A percentile compares a stretch with the other conserved stretches of the same genome.
Conservation (phyloP, 441 rosid genomes). For the Syzygium malaccense region DNA sequence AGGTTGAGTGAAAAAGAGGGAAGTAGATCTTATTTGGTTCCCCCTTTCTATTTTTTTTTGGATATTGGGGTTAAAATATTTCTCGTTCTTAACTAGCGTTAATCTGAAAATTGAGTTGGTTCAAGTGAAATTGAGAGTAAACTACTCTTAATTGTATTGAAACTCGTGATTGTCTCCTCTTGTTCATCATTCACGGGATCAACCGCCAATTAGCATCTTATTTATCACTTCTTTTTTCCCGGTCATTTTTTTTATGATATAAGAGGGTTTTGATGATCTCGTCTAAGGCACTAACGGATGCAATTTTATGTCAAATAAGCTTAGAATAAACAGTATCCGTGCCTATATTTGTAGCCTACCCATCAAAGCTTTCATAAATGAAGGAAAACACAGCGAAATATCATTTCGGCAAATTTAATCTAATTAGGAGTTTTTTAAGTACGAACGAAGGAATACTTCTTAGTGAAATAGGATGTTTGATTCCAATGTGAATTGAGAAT, state of each 20-base stretch:
- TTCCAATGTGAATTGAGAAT: not conserved
- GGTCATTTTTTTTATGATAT: not conserved
- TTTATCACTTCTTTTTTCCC: not conserved
- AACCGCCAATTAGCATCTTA: not conserved
- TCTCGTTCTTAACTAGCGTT: not conserved
- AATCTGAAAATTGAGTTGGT: not conserved
- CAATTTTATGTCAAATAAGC: not conserved
- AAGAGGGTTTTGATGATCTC: not conserved
- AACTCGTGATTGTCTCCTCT: not conserved
- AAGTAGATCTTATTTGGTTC: not conserved
- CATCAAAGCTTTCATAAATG: not conserved
- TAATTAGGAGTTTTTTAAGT: not conserved
- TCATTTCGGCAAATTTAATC: not conserved
- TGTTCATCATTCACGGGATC: not conserved
- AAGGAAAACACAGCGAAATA: not conserved
- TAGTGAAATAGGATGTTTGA: not conserved
- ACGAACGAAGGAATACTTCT: not conserved
- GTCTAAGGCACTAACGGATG: fast-evolving
- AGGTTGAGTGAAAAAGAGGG: not conserved
- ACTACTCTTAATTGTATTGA: not conserved
- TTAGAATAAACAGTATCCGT: not conserved
- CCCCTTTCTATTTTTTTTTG: not conserved
- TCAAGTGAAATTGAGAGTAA: not conserved
- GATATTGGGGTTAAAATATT: not conserved
- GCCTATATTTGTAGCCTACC: not conserved